phyloP scores from a whole-genome alignment of 768 basidiomycete genomes.

The Coprinellus micaceus region DNA sequence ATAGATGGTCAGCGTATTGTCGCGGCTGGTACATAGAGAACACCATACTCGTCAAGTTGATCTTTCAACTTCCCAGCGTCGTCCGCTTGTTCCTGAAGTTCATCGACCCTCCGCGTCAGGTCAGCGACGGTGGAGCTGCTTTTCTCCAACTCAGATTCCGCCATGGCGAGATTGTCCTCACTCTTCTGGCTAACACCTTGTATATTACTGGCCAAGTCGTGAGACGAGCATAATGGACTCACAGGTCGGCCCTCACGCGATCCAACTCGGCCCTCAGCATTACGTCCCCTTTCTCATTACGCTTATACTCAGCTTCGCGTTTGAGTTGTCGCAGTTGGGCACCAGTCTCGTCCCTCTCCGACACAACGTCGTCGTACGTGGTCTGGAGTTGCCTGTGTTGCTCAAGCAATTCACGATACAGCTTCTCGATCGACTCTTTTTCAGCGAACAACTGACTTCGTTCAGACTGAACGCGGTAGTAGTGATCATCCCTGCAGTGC shows the following conservation, averaged over 20 bases:
- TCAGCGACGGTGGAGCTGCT: constrained; percentile 66
- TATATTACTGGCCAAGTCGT: constrained; percentile 2
- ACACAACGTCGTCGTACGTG: constrained; percentile 67
- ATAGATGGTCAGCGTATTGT: constrained; percentile 1
- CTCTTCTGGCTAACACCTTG: constrained; percentile 74
- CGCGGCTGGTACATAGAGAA: background rate
- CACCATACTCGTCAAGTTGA: constrained; percentile 81
- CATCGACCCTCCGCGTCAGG: constrained; percentile 74
- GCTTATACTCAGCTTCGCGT: constrained; percentile 53
- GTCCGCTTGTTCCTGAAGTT: constrained; percentile 74
- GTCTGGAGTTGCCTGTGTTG: constrained; percentile 76
- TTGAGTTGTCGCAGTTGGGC: constrained; percentile 57
- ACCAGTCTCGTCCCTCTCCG: constrained; percentile 76
- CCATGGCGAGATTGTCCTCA: constrained; percentile 83
- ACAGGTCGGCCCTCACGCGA: constrained; percentile 79
- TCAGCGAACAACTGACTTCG: constrained; percentile 72
- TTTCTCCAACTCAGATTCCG: constrained; percentile 82
- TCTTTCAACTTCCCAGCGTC: constrained; percentile 82
- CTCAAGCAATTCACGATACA: constrained; percentile 70
- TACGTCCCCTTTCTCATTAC: constrained; percentile 72
- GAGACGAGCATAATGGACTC: constrained; percentile 31
- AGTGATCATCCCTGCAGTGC: constrained; percentile 75
- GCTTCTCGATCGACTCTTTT: constrained; percentile 83
- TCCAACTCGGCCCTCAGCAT: constrained; percentile 80
- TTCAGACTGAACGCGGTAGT: constrained; percentile 81